Evolutionary conservation across 257 asterid species (phyloP).

Genomic region (Capsicum chinense): DNA sequence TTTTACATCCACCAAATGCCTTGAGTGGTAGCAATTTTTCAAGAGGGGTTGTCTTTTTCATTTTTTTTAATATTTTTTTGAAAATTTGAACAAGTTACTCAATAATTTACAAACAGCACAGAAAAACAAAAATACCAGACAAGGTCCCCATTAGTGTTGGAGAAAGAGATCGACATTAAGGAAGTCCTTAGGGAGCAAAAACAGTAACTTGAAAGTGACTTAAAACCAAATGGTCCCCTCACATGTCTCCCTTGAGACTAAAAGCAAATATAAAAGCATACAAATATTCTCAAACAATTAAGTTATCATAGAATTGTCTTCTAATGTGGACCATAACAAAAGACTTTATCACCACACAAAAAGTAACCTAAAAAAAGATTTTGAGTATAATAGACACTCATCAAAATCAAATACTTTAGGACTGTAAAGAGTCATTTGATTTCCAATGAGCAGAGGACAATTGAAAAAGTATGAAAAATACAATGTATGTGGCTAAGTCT

Average conservation of each 20-base stretch:
- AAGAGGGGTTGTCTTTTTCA: slow-evolving; percentile 44
- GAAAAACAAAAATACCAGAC: slow-evolving; percentile 72
- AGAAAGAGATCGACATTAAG: slow-evolving; percentile 47
- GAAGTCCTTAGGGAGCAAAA: slow-evolving; percentile 47
- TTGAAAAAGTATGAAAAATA: not conserved
- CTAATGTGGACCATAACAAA: slow-evolving; percentile 18
- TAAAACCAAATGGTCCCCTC: slow-evolving; percentile 59
- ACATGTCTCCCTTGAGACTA: slow-evolving; percentile 40
- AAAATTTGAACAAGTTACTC: slow-evolving; percentile 39
- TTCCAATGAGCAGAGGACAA: slow-evolving; percentile 13
- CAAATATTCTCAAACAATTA: slow-evolving; percentile 29
- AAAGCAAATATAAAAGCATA: slow-evolving; percentile 18
- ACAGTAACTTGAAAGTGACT: slow-evolving; percentile 52
- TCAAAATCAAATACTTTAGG: not conserved
- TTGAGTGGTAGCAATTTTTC: slow-evolving; percentile 46
- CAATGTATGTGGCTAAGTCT: not conserved
- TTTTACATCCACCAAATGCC: slow-evolving; percentile 54
- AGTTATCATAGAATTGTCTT: slow-evolving; percentile 24
- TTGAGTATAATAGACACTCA: not conserved
- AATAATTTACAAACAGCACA: slow-evolving; percentile 46
- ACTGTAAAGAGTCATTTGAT: slow-evolving; percentile 9
- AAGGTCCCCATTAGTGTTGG: slow-evolving; percentile 79
- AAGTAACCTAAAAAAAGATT: not conserved
- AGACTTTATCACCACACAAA: slow-evolving; percentile 12
- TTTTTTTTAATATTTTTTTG: not conserved